These are phyloP conservation scores for Leishmania tropica DNA, from an alignment of 208 protist genomes.

Conservation along the genomic window DNA sequence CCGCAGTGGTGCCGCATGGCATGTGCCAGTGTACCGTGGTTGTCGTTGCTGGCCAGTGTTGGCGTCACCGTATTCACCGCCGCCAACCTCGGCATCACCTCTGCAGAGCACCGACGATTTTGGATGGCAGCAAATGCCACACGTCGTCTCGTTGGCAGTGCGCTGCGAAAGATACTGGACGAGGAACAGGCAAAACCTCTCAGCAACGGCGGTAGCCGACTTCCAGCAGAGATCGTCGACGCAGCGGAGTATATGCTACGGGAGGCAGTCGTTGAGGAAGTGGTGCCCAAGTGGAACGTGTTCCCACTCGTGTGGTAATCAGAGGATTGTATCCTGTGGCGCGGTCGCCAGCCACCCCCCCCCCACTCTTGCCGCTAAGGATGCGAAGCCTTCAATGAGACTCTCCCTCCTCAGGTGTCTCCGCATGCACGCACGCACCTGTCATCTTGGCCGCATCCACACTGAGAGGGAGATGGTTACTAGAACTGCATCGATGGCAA, in stretches of 20 bases:
- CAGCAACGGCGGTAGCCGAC: neutral
- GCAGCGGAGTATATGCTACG: neutral
- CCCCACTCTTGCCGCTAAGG: neutral
- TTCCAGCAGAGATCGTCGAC: neutral
- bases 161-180: neutral
- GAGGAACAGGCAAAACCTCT: neutral
- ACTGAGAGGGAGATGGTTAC: neutral
- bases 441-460: neutral
- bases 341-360: neutral
- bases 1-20: neutral
- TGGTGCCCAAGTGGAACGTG: slow-evolving; percentile 52
- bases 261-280: slow-evolving; percentile 3
- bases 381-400: neutral
- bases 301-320: slow-evolving; percentile 41
- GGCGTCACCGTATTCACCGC: slow-evolving; percentile 62
- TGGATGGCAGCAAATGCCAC: slow-evolving; percentile 49
- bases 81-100: slow-evolving; percentile 72
- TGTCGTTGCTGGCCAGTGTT: slow-evolving; percentile 9
- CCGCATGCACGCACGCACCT: neutral
- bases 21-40: neutral
- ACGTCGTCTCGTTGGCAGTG: slow-evolving; percentile 16
- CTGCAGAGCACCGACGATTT: slow-evolving; percentile 66
- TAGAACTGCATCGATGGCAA: neutral
- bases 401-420: neutral
- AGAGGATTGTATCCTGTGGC: neutral